Evolutionary conservation across 768 basidiomycete species (phyloP).

Genomic region (Cystofilobasidium macerans): DNA sequence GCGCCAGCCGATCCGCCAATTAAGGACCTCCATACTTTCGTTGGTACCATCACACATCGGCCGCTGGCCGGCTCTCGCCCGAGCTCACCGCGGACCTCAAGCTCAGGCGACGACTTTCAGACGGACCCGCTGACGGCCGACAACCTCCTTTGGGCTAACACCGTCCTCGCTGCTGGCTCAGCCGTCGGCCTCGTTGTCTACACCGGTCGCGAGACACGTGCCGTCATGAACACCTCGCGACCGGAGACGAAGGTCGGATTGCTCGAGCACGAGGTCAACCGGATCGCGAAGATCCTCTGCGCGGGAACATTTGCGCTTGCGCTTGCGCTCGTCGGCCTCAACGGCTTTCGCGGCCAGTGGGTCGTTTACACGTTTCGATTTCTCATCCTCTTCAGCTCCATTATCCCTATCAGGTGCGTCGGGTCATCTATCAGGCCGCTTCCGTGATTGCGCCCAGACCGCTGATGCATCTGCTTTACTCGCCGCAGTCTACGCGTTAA

Average conservation of each 20-base stretch:
- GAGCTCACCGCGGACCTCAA: slow-evolving; percentile 31
- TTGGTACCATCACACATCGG: slow-evolving; percentile 67
- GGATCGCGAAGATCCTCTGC: slow-evolving; percentile 93
- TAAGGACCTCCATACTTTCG: slow-evolving; percentile 91
- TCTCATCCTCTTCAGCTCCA: slow-evolving; percentile 93
- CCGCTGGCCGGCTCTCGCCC: slow-evolving; percentile 32
- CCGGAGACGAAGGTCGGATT: slow-evolving; percentile 88
- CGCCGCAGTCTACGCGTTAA: slow-evolving; percentile 87
- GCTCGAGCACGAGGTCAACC: slow-evolving; percentile 87
- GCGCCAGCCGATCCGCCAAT: slow-evolving; percentile 89
- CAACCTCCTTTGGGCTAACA: slow-evolving; percentile 94
- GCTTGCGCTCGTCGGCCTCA: slow-evolving; percentile 80
- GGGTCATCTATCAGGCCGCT: no score
- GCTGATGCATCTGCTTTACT: neutral
- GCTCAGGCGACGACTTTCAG: slow-evolving; percentile 40
- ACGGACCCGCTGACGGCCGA: slow-evolving; percentile 85
- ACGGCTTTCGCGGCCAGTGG: slow-evolving; percentile 91
- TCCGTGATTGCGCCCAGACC: no score
- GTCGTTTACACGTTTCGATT: slow-evolving; percentile 95
- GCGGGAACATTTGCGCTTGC: slow-evolving; percentile 86
- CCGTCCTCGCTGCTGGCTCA: slow-evolving; percentile 87
- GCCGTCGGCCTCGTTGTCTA: slow-evolving; percentile 89
- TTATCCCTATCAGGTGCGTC: slow-evolving; percentile 87
- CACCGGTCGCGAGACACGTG: slow-evolving; percentile 86
- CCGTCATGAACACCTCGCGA: slow-evolving; percentile 97